Evolutionary conservation across 208 protist species (phyloP).

Genomic region (Trypanosoma melophagium): DNA sequence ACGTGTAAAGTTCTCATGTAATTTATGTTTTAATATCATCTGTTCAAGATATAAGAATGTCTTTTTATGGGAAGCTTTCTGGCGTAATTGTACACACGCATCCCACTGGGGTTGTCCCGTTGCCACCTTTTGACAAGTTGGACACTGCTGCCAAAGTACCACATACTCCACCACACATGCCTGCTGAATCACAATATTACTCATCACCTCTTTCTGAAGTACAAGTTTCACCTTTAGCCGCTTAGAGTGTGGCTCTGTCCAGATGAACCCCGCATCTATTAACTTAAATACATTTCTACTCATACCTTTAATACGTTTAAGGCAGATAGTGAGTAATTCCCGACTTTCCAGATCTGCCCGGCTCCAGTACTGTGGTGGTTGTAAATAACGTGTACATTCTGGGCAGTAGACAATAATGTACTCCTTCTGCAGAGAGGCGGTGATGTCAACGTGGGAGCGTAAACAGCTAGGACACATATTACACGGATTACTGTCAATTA

Average conservation of each 20-base stretch:
- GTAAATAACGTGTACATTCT: conserved; percentile 94
- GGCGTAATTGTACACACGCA: conserved; percentile 97
- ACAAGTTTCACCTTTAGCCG: conserved; percentile 98
- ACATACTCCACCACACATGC: conserved; percentile 97
- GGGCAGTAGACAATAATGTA: conserved; percentile 94
- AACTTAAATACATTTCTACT: conserved; percentile 92
- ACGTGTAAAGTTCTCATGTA: conserved; percentile 94
- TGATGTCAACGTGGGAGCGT: conserved; percentile 96
- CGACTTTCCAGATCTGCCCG: conserved; percentile 95
- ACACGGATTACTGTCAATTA: conserved; percentile 96
- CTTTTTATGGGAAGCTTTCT: conserved; percentile 98
- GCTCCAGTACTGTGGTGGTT: conserved; percentile 97
- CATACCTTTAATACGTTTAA: conserved; percentile 96
- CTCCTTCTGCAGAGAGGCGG: conserved; percentile 96
- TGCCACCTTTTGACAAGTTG: conserved; percentile 94
- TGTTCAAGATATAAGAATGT: conserved; percentile 99
- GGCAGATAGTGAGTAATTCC: conserved; percentile 97
- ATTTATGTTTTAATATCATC: conserved; percentile 97
- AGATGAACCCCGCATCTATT: conserved; percentile 98
- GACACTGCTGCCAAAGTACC: conserved; percentile 96
- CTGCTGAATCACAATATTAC: conserved; percentile 96
- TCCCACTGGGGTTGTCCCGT: conserved; percentile 98
- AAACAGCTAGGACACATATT: conserved; percentile 99
- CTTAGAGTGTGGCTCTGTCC: conserved; percentile 99
- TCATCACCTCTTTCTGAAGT: conserved; percentile 98